phyloP scores from a whole-genome alignment of 2,329 filamentous ascomycete species.

The Neofusicoccum laricinum region DNA sequence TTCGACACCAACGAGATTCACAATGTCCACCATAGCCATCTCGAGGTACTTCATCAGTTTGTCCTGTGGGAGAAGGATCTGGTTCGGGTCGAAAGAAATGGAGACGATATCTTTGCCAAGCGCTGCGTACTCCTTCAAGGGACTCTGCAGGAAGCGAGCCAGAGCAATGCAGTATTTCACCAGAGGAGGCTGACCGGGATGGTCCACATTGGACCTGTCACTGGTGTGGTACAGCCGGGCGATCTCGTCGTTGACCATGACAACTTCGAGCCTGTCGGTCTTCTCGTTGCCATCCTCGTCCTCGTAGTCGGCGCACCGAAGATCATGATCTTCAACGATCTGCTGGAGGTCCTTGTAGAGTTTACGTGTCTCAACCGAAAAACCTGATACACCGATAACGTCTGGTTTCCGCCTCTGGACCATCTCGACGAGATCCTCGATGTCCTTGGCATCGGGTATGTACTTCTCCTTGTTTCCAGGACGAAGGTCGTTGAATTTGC shows the following conservation, averaged over 20 bases:
- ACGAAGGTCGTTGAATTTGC: slow-evolving; percentile 77
- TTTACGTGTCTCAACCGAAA: slow-evolving; percentile 80
- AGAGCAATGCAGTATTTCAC: slow-evolving; percentile 87
- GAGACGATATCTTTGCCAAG: slow-evolving; percentile 85
- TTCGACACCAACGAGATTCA: slow-evolving; percentile 93
- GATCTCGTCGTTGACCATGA: slow-evolving; percentile 94
- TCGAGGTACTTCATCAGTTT: slow-evolving; percentile 84
- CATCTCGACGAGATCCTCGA: slow-evolving; percentile 72
- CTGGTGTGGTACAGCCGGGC: slow-evolving; percentile 95
- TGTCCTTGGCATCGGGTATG: slow-evolving; percentile 62
- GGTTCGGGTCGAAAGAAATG: slow-evolving; percentile 83
- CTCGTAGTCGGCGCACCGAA: slow-evolving; percentile 78
- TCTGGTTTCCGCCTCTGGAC: slow-evolving; percentile 80
- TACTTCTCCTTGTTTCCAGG: slow-evolving; percentile 64
- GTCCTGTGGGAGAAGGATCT: slow-evolving; percentile 83
- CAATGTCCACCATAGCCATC: slow-evolving; percentile 97
- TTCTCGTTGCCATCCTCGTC: slow-evolving; percentile 69
- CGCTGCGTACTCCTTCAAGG: slow-evolving; percentile 93
- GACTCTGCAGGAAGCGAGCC: slow-evolving; percentile 89
- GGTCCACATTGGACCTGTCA: slow-evolving; percentile 71
- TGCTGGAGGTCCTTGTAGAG: slow-evolving; percentile 78
- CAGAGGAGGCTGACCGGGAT: slow-evolving; percentile 74
- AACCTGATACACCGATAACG: slow-evolving; percentile 85
- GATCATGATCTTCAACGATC: slow-evolving; percentile 71
- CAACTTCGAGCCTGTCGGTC: slow-evolving; percentile 77